Base-by-base conservation (phyloP, 2,329 filamentous ascomycete species). In the Lanzia echinophila region DNA sequence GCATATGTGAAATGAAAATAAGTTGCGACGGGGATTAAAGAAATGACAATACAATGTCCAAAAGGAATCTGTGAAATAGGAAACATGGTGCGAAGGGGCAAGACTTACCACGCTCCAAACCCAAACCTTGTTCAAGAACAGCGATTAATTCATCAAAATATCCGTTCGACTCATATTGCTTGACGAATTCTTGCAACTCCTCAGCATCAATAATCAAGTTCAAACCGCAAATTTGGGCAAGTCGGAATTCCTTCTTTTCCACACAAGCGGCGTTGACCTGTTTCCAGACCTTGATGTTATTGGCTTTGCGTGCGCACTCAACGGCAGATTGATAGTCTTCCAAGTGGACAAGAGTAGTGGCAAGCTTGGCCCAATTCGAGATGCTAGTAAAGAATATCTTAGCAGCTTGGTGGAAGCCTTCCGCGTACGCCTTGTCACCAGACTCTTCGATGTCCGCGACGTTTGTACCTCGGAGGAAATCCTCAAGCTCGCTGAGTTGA, bases 381-480 rank as follows among this genome's bases (percentile, higher is more conserved):
- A 99, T 95, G 75, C 89, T 97, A 53, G 84, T 90, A 76, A 85
- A 99, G 81, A 97, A 99, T 68, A 99, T 97, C 82, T 99, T 99
- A 61, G 94, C 90, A 42, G 94, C 94, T 77, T 97, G 87, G 67
- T 94, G 92, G 67, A 89, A 85, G 57, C 92, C 92, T 73, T 99
- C 94, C 59, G 85, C 87, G 63, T 96, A 97, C 20, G 94, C 92
- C 78, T 96, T 96, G 79, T 99, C 94, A 77, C 94, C 94, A 56
- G 90, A 97, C 63, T 94, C 88, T 70, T 99, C 94, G 51, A 97
- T 81, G 70, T 99, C 91, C 50, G 94, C 92, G 58, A 97, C 94
- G 62, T 99, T 99, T 53, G 90, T 91, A 28, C 83, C 84, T 55
- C 89, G 87, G 57, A 99, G 77, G 79, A 99, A 99, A 70, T 99